phyloP scores from a whole-genome alignment of 2,329 filamentous ascomycete genomes.

The Nemania sp. region DNA sequence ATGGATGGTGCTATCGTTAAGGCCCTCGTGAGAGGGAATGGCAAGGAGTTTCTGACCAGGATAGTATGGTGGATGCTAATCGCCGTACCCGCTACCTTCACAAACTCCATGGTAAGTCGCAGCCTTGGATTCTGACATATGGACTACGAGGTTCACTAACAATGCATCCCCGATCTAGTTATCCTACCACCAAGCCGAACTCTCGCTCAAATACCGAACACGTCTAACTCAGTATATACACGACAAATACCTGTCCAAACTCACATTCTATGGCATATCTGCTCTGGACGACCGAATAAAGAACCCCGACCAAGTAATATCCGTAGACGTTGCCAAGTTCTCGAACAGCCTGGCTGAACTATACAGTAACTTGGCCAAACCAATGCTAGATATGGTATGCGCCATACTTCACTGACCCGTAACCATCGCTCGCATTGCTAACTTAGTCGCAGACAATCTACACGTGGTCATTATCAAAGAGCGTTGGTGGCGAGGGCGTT shows the following conservation, averaged over 20 bases:
- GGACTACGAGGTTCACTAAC: neutral
- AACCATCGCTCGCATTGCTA: constrained; percentile 24
- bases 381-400: constrained; percentile 82
- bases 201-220: constrained; percentile 90
- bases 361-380: constrained; percentile 96
- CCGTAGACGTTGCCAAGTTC: constrained; percentile 94
- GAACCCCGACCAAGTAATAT: constrained; percentile 96
- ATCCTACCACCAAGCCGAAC: constrained; percentile 93
- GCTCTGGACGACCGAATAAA: constrained; percentile 97
- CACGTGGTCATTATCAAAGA: constrained; percentile 89
- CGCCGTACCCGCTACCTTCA: constrained; percentile 93
- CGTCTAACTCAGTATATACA: constrained; percentile 94
- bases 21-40: constrained; percentile 86
- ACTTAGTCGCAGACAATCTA: constrained; percentile 70
- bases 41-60: constrained; percentile 83
- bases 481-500: constrained; percentile 92
- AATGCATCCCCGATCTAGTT: constrained; percentile 55
- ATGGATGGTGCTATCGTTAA: constrained; percentile 94
- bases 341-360: constrained; percentile 92
- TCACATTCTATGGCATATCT: constrained; percentile 97
- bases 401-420: neutral
- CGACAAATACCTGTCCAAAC: constrained; percentile 91
- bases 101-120: constrained; percentile 89
- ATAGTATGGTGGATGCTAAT: constrained; percentile 99
- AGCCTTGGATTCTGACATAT: neutral